Evolutionary conservation across 768 basidiomycete genomes (phyloP).

Genomic region (Pleurotus platypus): DNA sequence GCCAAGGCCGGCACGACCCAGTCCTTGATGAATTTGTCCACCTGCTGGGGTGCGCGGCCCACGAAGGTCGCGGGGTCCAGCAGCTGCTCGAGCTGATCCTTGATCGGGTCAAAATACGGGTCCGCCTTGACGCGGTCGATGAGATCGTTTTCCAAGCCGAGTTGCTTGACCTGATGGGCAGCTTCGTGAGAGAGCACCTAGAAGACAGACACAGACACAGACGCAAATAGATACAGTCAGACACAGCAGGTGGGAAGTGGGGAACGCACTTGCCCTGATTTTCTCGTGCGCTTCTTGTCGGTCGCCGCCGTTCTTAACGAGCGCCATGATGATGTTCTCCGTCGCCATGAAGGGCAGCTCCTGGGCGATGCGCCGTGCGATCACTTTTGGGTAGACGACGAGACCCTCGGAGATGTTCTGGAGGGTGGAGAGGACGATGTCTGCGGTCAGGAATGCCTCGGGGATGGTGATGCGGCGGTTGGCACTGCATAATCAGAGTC

Average conservation of each 20-base stretch:
- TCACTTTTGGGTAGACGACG: constrained; percentile 99
- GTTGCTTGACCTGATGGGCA: constrained; percentile 88
- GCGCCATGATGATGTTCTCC: constrained; percentile 98
- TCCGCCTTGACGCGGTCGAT: constrained; percentile 82
- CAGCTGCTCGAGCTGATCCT: constrained; percentile 68
- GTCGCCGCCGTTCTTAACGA: constrained; percentile 93
- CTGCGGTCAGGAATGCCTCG: constrained; percentile 95
- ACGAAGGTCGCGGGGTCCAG: constrained; percentile 88
- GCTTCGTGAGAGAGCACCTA: constrained; percentile 94
- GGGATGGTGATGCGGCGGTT: constrained; percentile 96
- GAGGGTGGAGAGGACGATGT: constrained; percentile 92
- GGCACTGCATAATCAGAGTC: constrained; percentile 50
- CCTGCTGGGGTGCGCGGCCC: constrained; percentile 93
- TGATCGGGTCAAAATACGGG: constrained; percentile 88
- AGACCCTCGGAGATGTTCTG: constrained; percentile 97
- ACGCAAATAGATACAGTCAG: not conserved
- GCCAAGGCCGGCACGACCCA: constrained; percentile 85
- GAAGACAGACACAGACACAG: not conserved
- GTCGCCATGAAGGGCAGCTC: constrained; percentile 99
- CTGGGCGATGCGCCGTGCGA: constrained; percentile 85
- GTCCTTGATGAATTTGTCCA: constrained; percentile 80
- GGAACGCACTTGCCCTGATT: constrained; percentile 59
- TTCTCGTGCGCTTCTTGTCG: constrained; percentile 96
- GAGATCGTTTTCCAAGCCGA: constrained; percentile 93
- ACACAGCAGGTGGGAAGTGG: not conserved